phyloP scores from a whole-genome alignment of 768 basidiomycete species.

The Leccinum uliginosum region DNA sequence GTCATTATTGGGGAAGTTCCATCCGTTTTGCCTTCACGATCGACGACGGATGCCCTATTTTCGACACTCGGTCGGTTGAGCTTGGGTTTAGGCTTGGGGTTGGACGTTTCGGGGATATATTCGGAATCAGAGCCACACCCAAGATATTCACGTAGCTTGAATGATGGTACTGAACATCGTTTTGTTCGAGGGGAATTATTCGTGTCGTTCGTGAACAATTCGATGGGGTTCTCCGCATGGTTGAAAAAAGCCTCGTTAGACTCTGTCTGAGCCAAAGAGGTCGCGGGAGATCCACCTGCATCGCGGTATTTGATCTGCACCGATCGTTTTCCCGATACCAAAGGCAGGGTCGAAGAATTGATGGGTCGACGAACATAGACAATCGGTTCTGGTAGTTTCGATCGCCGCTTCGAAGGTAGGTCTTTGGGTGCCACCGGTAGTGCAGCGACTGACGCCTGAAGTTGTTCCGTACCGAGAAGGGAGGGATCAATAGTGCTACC shows the following conservation, averaged over 20 bases:
- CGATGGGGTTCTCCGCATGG: background rate
- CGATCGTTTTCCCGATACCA: constrained; percentile 17
- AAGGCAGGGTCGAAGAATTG: constrained; percentile 18
- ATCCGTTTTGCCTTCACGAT: background rate
- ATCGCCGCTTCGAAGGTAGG: constrained; percentile 4
- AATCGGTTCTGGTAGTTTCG: constrained; percentile 22
- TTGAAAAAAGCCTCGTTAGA: background rate
- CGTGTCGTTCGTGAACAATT: background rate
- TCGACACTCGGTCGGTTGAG: background rate
- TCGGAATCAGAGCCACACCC: constrained; percentile 14
- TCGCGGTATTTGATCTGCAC: constrained; percentile 32
- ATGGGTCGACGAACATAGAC: constrained; percentile 29
- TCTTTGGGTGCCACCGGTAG: background rate
- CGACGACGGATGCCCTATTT: background rate
- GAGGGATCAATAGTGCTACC: constrained; percentile 32
- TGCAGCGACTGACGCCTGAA: background rate
- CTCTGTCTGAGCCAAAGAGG: background rate
- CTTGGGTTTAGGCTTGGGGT: background rate
- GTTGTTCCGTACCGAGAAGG: constrained; percentile 19
- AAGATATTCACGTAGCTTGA: constrained; percentile 12
- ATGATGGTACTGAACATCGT: constrained; percentile 12
- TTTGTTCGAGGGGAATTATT: background rate
- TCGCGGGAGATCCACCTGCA: background rate
- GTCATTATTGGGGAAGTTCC: constrained; percentile 4
- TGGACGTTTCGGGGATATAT: constrained; percentile 8